Evolutionary conservation across 306 rosid genomes (phyloP).

Genomic region (Medicago ruthenica): DNA sequence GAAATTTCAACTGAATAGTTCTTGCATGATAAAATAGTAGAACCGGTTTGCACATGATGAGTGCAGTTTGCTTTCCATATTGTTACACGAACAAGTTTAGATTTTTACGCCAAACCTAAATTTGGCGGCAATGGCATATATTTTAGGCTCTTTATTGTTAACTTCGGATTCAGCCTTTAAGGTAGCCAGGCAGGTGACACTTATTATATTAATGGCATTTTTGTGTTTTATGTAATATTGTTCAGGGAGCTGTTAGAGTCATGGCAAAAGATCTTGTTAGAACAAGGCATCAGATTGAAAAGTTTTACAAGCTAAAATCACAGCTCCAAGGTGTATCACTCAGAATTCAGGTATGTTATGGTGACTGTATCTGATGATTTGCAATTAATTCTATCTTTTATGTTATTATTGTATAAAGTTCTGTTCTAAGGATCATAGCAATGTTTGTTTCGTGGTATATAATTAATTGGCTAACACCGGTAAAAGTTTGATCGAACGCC

Average conservation of each 20-base stretch:
- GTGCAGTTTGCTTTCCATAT: constrained; percentile 23
- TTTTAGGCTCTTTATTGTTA: constrained; percentile 21
- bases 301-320: constrained; percentile 96
- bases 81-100: background rate
- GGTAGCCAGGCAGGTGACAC: background rate
- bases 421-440: constrained; percentile 24
- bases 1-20: constrained; percentile 11
- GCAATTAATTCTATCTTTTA: constrained; percentile 14
- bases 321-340: constrained; percentile 99
- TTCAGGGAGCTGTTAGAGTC: constrained; percentile 97
- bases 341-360: constrained; percentile 81
- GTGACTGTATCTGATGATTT: constrained; percentile 18
- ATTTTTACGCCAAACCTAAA: background rate
- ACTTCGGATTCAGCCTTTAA: constrained; percentile 27
- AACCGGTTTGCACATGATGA: background rate
- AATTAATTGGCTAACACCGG: constrained; percentile 1
- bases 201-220: constrained; percentile 37
- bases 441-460: constrained; percentile 27
- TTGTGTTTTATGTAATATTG: constrained; percentile 44
- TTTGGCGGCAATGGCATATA: constrained; percentile 5
- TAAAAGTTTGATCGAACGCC: constrained; percentile 6
- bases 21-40: constrained; percentile 8
- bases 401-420: constrained; percentile 6
- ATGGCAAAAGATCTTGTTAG: constrained; percentile 99
- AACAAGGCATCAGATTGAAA: constrained; percentile 96